These are phyloP conservation scores for Leccinum pallidistipes DNA, from an alignment of 1,284 basidiomycete genomes.

Conservation along the genomic window DNA sequence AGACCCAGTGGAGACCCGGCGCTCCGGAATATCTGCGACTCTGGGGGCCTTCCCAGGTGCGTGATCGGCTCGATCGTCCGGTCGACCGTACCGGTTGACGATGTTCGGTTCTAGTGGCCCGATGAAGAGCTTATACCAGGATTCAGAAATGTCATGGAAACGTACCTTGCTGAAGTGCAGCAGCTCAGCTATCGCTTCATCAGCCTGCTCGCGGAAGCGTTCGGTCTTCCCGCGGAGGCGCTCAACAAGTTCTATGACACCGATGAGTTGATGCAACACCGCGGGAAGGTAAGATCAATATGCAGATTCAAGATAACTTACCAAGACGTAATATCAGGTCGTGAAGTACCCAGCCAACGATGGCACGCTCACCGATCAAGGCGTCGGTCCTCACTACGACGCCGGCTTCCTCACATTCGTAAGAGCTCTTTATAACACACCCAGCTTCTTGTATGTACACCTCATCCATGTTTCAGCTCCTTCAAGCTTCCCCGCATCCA, in stretches of 20 bases:
- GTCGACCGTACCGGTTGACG: background rate
- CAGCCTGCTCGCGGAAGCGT: conserved; percentile 31
- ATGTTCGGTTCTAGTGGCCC: conserved; percentile 37
- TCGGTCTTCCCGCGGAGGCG: conserved; percentile 32
- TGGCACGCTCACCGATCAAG: conserved; percentile 35
- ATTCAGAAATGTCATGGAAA: conserved; percentile 34
- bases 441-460: background rate
- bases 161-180: conserved; percentile 28
- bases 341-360: conserved; percentile 40
- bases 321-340: conserved; percentile 23
- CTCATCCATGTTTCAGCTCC: conserved; percentile 30
- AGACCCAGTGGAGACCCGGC: conserved; percentile 38
- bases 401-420: conserved; percentile 44
- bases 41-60: conserved; percentile 42
- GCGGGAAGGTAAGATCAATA: conserved; percentile 27
- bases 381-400: conserved; percentile 45
- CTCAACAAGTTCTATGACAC: conserved; percentile 33
- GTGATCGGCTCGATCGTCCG: background rate
- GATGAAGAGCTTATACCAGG: conserved; percentile 38
- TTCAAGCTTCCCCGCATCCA: conserved; percentile 43
- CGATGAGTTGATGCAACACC: conserved; percentile 35
- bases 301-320: background rate
- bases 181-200: conserved; percentile 31
- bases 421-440: background rate
- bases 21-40: conserved; percentile 39